A percentile compares a stretch with the other conserved stretches of the same genome.
These are phyloP conservation scores for Phytophthora macrochlamydospora DNA, from an alignment of 352 stramenopile genomes.

Conservation along the genomic window DNA sequence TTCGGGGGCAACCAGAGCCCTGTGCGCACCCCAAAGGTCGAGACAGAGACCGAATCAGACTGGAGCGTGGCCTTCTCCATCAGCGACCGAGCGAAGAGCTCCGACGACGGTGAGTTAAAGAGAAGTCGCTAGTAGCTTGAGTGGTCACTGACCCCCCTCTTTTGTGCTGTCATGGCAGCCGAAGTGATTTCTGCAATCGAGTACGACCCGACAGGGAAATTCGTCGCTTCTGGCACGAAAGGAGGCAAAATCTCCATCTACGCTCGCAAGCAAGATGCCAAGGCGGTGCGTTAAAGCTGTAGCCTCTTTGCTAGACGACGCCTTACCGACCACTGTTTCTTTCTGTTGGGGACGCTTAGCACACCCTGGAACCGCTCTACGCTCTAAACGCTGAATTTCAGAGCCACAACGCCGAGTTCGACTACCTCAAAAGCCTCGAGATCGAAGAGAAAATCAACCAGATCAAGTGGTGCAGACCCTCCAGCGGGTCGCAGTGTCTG, in stretches of 20 bases:
- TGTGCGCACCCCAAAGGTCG: conserved; percentile 34
- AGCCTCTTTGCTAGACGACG: background rate
- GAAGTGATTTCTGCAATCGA: conserved; percentile 96
- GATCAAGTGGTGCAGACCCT: conserved; percentile 94
- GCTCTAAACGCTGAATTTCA: conserved; percentile 93
- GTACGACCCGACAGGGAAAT: conserved; percentile 92
- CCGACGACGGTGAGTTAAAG: conserved; percentile 58
- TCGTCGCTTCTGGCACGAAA: conserved; percentile 94
- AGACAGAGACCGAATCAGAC: conserved; percentile 31
- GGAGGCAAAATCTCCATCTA: conserved; percentile 94
- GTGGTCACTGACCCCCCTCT: background rate
- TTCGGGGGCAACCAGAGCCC: background rate
- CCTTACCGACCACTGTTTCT: background rate
- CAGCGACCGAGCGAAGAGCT: conserved; percentile 57
- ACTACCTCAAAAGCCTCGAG: conserved; percentile 97
- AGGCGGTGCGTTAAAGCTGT: conserved; percentile 21
- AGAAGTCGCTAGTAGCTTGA: background rate
- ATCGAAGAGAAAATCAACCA: conserved; percentile 99
- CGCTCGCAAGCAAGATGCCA: conserved; percentile 46
- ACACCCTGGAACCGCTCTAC: conserved; percentile 45
- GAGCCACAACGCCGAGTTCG: conserved; percentile 96
- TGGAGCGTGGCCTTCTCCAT: conserved; percentile 61
- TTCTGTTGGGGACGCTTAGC: conserved; percentile 9
- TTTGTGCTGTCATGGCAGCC: conserved; percentile 41
- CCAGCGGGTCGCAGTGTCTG: conserved; percentile 92